phyloP scores from a whole-genome alignment of 1,284 basidiomycete genomes.

The Boletus hoseneyae region DNA sequence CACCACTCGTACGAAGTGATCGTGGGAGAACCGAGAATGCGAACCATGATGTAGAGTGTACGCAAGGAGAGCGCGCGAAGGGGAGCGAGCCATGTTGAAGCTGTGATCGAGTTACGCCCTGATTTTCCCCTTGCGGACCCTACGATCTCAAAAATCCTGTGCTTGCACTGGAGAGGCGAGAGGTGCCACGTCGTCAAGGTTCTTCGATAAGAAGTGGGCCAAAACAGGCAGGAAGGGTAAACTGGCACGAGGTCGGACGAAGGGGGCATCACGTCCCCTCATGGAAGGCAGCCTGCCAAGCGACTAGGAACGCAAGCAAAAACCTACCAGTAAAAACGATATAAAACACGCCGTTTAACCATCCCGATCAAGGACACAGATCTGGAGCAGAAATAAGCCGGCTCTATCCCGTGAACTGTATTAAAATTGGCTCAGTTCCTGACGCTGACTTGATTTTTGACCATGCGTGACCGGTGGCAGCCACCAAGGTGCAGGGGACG shows the following conservation, averaged over 20 bases:
- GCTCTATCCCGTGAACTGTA: constrained; percentile 4
- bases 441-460: not conserved
- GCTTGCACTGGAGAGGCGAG: constrained; percentile 9
- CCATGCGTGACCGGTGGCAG: not conserved
- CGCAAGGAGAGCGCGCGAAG: not conserved
- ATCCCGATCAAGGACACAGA: constrained; percentile 16
- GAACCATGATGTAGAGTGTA: constrained; percentile 13
- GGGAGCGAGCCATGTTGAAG: constrained; percentile 18
- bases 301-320: constrained; percentile 20
- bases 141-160: constrained; percentile 22
- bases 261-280: constrained; percentile 23
- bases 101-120: constrained; percentile 28
- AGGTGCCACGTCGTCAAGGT: constrained; percentile 29
- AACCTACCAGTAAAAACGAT: constrained; percentile 13
- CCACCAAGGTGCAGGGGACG: not conserved
- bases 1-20: constrained; percentile 30
- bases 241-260: constrained; percentile 29
- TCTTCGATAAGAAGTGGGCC: constrained; percentile 25
- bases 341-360: constrained; percentile 12
- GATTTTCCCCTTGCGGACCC: constrained; percentile 28
- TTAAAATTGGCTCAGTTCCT: constrained; percentile 6
- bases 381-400: constrained; percentile 12
- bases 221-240: constrained; percentile 28
- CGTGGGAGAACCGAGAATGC: constrained; percentile 30
- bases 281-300: constrained; percentile 22